A percentile compares a stretch with the other conserved stretches of the same genome.
Conservation (phyloP, 305 asterid species). For the Striga hermonthica region DNA sequence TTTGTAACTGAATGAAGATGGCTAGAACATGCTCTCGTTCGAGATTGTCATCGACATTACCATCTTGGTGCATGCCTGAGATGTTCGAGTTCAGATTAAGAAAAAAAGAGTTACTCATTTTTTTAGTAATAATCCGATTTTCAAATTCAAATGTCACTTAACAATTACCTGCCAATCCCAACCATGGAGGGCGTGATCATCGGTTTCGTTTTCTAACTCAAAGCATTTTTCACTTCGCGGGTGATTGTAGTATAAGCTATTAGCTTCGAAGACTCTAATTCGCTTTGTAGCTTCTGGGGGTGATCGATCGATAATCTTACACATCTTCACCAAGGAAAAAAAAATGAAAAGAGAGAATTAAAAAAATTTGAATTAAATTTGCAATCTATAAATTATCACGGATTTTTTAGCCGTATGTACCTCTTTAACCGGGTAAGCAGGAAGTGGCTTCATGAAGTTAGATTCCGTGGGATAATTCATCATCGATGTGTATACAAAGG, state of each 20-base stretch:
- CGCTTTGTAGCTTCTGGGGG: slow-evolving; percentile 46
- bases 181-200: slow-evolving; percentile 63
- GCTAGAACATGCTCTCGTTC: slow-evolving; percentile 67
- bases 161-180: slow-evolving; percentile 77
- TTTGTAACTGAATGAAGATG: slow-evolving; percentile 51
- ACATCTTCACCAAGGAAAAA: slow-evolving; percentile 48
- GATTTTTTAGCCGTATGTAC: slow-evolving; percentile 28
- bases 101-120: background rate
- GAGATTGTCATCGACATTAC: slow-evolving; percentile 70
- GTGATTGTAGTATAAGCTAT: slow-evolving; percentile 73
- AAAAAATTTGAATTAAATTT: slow-evolving; percentile 2
- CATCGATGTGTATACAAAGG: slow-evolving; percentile 71
- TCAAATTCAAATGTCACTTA: background rate
- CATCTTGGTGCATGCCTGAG: slow-evolving; percentile 85
- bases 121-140: too few species aligned
- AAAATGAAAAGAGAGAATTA: background rate
- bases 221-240: slow-evolving; percentile 64
- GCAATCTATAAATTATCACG: too few species aligned
- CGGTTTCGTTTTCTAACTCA: slow-evolving; percentile 45
- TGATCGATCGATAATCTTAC: slow-evolving; percentile 60
- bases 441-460: slow-evolving; percentile 67
- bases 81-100: background rate
- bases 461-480: slow-evolving; percentile 68
- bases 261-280: slow-evolving; percentile 57
- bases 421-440: slow-evolving; percentile 71